Conservation (phyloP, 2,329 filamentous ascomycete genomes). For the Exophiala dermatitidis region DNA sequence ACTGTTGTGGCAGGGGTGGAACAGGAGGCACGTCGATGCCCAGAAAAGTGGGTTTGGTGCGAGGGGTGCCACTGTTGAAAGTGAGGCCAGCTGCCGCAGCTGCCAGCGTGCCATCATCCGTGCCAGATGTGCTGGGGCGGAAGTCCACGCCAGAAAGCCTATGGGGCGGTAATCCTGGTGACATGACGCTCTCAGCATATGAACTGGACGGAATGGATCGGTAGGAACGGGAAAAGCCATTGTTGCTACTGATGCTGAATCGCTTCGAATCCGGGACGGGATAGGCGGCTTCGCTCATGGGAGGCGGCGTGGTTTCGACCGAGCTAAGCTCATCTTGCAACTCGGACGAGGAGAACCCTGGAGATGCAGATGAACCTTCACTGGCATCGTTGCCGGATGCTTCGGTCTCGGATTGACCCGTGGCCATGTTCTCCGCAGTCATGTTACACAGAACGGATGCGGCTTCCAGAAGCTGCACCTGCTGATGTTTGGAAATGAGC, state of each 20-base stretch:
- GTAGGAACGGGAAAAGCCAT: conserved; percentile 65
- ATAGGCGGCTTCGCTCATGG: conserved; percentile 59
- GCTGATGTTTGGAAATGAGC: conserved; percentile 98
- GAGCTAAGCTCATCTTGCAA: conserved; percentile 71
- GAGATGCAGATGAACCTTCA: conserved; percentile 75
- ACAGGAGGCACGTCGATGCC: conserved; percentile 75
- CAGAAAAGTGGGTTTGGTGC: conserved; percentile 56
- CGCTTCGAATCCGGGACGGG: conserved; percentile 52
- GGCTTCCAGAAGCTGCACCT: conserved; percentile 93
- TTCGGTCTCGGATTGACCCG: conserved; percentile 59
- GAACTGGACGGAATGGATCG: conserved; percentile 59
- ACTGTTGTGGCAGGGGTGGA: conserved; percentile 64
- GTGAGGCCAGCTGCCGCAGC: conserved; percentile 85
- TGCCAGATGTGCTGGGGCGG: conserved; percentile 72
- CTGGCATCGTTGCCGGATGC: conserved; percentile 64
- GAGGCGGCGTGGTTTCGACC: conserved; percentile 85
- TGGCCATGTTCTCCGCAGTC: conserved; percentile 61
- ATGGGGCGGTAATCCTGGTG: conserved; percentile 49
- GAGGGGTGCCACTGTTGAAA: conserved; percentile 80
- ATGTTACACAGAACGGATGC: conserved; percentile 93
- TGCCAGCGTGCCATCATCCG: conserved; percentile 76
- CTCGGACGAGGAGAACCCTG: conserved; percentile 75
- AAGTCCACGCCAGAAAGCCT: conserved; percentile 69
- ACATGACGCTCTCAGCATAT: conserved; percentile 47
- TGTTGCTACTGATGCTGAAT: conserved; percentile 45